Evolutionary conservation across 2,329 filamentous ascomycete species (phyloP), one percentile per base, ranked within the genome.

Genomic region (Aureobasidium sp.): DNA sequence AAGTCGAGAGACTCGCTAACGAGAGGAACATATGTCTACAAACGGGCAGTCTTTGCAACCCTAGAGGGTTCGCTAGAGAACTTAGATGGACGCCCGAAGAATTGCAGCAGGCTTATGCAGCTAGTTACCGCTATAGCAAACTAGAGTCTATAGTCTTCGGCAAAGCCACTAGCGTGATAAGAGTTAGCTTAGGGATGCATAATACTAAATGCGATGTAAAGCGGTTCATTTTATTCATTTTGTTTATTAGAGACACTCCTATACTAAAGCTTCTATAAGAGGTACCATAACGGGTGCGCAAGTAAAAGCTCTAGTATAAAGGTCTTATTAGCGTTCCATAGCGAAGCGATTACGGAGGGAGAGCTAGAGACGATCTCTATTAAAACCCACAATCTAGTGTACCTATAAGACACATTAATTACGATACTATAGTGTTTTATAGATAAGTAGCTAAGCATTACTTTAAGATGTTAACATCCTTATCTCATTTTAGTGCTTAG

Each of bases 1-100:
- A 81, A 1, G 82, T 87, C n/a, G 85, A 88, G 71, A 75, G 75
- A 35, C 72, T 79, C 19, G 84, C 85, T 0, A 81, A 85, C 64
- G 72, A 77, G 14, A 74, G 77, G 3, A 74, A 77, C 7, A 82
- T 88, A 60, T 86, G 83, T 66, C 76, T 89, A 35, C 78, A 86
- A 50, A 84, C 83, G 58, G 86, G 86, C 27, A 76, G 75, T 3
- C 70, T 83, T 29, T 83, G 80, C 69, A 83, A 83, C 65, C 80
- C 81, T 2, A 81, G 79, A 15, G 81, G 79, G 45, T 75, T 79
- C 61, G 75, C 78, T 2, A 71, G 70, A 6, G 76, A 76, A 50
- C 72, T 79, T 0, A 69, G 79, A 11, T 81, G 85, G 66, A 78
- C 80, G 33, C 76, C 79, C 0, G 78, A 77, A 71, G 82, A 85